Evolutionary conservation across 2,329 filamentous ascomycete species (phyloP), one percentile per base, ranked within the genome.

Genomic region (Didymella segeticola): DNA sequence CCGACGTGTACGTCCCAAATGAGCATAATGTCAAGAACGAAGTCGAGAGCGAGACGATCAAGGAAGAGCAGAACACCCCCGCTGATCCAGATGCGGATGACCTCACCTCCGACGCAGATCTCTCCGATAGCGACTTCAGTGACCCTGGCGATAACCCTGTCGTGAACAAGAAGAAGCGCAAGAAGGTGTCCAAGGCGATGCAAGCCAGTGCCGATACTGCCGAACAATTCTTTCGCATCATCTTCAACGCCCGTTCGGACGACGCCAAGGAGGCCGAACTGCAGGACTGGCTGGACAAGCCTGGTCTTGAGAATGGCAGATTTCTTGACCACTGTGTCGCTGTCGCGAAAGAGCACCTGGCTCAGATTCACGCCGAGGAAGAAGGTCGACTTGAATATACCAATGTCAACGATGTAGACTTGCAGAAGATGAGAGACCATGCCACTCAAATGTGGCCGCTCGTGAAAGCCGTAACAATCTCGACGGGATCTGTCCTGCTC

Each of bases 211-310:
- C 49, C 3, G 36, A 15, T 14, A 60, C 57, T 6, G 59, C 61
- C 1, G 52, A 60, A 19, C 34, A 60, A 0, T 62, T 57, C 10
- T 60, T 64, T 29, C 15, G 34, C 1, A 51, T 57, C 39, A 46
- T 62, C 4, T 60, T 58, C 27, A 25, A 56, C 20, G 47, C 48
- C 8, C 3, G 22, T 5, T 12, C 2, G 3, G 36, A 41, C 15
- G 12, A 25, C 6, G 4, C 7, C 4, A 19, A 30, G 9, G 34
- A 47, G 14, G 10, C 11, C 2, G 9, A 22, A 0, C 12, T 30
- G 2, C 22, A 48, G 19, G 15, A 6, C 2, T 45, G 41, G 56
- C 53, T 61, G 2, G 14, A 52, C 2, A 4, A 39, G 3, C 10
- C 46, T 7, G 34, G 53, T 14, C 42, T 63, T 5, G 30, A 31